Percentiles rank a stretch among this genome's conserved stretches.
phyloP scores from a whole-genome alignment of 2,329 filamentous ascomycete genomes.

The Neurospora sp. region DNA sequence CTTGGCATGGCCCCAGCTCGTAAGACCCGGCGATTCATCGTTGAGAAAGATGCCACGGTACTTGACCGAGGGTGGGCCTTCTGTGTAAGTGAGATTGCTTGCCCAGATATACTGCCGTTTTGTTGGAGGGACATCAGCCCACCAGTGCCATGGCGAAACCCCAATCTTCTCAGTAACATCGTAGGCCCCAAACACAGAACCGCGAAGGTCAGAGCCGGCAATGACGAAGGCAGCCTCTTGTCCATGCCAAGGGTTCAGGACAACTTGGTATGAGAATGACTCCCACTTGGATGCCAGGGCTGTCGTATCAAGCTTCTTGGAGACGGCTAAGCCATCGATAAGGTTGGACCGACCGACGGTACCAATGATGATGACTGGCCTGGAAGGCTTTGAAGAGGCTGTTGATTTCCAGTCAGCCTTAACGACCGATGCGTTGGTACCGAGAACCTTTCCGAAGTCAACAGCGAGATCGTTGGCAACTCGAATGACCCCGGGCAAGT shows the following conservation, averaged over 20 bases:
- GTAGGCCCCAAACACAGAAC: conserved; percentile 47
- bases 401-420: conserved; percentile 9
- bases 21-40: conserved; percentile 46
- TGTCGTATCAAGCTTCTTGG: conserved; percentile 37
- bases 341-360: conserved; percentile 41
- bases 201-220: conserved; percentile 45
- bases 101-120: conserved; percentile 37
- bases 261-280: conserved; percentile 37
- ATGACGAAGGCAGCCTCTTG: conserved; percentile 35
- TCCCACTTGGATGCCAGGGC: conserved; percentile 43
- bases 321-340: conserved; percentile 34
- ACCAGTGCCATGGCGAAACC: conserved; percentile 50
- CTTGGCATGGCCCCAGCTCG: conserved; percentile 40
- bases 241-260: conserved; percentile 22
- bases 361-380: conserved; percentile 37
- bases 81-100: conserved; percentile 29
- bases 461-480: conserved; percentile 17
- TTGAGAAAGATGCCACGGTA: conserved; percentile 52
- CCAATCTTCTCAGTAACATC: conserved; percentile 49
- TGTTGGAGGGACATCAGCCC: conserved; percentile 41
- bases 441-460: conserved; percentile 18
- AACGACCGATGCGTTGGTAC: conserved; percentile 13
- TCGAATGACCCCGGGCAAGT: conserved; percentile 17
- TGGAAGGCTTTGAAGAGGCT: conserved; percentile 1
- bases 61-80: conserved; percentile 43